Conservation (phyloP, 441 rosid species). For the Arabidopsis hybrid region DNA sequence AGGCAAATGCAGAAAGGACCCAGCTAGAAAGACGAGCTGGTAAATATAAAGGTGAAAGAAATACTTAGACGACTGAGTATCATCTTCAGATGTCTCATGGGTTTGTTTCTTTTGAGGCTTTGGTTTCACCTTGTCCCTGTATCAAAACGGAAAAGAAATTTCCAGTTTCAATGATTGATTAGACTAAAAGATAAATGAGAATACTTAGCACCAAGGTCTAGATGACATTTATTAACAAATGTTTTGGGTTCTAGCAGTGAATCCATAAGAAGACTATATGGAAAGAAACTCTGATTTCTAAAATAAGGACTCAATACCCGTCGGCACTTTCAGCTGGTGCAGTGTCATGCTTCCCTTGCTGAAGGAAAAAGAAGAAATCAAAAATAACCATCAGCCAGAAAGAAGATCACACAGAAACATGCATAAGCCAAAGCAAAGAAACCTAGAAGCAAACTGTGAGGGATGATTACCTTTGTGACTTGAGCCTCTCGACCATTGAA, state of each 20-base stretch:
- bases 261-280: not conserved
- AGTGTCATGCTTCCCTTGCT: slow-evolving; percentile 62
- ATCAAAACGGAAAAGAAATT: slow-evolving; percentile 44
- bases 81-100: slow-evolving; percentile 64
- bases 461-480: slow-evolving; percentile 58
- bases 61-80: slow-evolving; percentile 71
- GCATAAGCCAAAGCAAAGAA: slow-evolving; percentile 11
- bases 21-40: slow-evolving; percentile 23
- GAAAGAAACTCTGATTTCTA: slow-evolving; percentile 18
- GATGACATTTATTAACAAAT: slow-evolving; percentile 20
- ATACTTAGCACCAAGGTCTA: slow-evolving; percentile 8
- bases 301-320: slow-evolving; percentile 54
- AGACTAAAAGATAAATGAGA: slow-evolving; percentile 5
- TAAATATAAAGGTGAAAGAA: slow-evolving; percentile 47
- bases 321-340: slow-evolving; percentile 51
- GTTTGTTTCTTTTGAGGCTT: slow-evolving; percentile 68
- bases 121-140: slow-evolving; percentile 71
- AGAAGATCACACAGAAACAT: slow-evolving; percentile 11
- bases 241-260: slow-evolving; percentile 5
- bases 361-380: slow-evolving; percentile 49
- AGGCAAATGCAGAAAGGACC: slow-evolving; percentile 33
- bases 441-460: slow-evolving; percentile 7
- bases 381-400: slow-evolving; percentile 46
- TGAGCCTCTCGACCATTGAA: slow-evolving; percentile 56
- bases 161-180: slow-evolving; percentile 16